Evolutionary conservation across 345 rosid species (phyloP).

Genomic region (Eucalyptus caleyi): DNA sequence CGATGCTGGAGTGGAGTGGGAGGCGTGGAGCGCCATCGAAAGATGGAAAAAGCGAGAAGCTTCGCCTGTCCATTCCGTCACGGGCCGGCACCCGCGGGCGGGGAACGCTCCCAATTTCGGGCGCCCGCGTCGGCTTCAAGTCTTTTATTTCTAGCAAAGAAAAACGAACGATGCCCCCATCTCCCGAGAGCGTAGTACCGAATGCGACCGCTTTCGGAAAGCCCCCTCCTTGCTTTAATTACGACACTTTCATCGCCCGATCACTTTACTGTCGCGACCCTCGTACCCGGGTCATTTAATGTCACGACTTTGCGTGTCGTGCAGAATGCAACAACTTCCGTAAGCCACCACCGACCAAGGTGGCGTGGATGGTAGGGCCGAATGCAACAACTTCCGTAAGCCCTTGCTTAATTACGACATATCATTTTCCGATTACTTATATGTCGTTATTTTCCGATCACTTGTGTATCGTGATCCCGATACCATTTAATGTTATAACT

Average conservation of each 20-base stretch:
- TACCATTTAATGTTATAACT: not conserved
- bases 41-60: not conserved
- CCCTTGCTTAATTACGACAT: fast-evolving
- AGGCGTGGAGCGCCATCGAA: not conserved
- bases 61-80: not conserved
- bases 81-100: not conserved
- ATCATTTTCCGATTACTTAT: no score
- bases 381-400: not conserved
- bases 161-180: not conserved
- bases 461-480: fast-evolving
- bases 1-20: not conserved
- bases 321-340: not conserved
- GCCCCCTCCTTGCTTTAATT: not conserved
- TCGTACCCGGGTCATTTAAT: no score
- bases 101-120: not conserved
- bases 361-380: no score
- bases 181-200: not conserved
- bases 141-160: not conserved
- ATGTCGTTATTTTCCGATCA: no score
- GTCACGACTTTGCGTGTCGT: not conserved
- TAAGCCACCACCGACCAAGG: no score
- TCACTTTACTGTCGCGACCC: not conserved
- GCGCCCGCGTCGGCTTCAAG: not conserved
- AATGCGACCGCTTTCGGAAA: not conserved
- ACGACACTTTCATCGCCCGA: not conserved